These are phyloP conservation scores for Yarrowia sp. DNA, from an alignment of 805 yeast genomes.

Conservation along the genomic window DNA sequence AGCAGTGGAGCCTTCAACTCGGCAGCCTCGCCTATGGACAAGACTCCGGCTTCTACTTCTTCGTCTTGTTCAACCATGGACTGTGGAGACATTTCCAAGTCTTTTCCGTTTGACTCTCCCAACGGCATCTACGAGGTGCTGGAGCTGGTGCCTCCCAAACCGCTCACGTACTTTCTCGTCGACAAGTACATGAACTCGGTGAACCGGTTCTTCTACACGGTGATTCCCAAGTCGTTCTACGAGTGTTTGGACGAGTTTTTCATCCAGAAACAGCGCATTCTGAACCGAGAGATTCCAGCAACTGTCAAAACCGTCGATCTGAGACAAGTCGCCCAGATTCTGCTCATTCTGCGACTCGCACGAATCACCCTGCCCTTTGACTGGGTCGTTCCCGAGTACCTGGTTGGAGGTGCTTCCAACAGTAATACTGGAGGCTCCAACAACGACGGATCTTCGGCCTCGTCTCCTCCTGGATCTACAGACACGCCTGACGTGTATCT, in stretches of 20 bases:
- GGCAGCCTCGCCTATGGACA: constrained; percentile 16
- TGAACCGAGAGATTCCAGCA: constrained; percentile 14
- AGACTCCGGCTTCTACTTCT: constrained; percentile 1
- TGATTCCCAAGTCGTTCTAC: constrained; percentile 22
- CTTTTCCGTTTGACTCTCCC: constrained; percentile 22
- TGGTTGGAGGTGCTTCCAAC: not conserved
- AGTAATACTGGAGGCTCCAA: not conserved
- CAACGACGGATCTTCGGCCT: not conserved
- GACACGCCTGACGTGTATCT: constrained; percentile 15
- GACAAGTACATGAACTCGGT: constrained; percentile 24
- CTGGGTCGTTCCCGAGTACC: constrained; percentile 14
- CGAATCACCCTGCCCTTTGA: constrained; percentile 18
- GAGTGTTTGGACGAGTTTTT: constrained; percentile 18
- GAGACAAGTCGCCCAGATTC: constrained; percentile 7
- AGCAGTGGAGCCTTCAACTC: not conserved
- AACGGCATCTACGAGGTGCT: constrained; percentile 13
- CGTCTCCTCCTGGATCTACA: not conserved
- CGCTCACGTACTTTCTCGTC: constrained; percentile 17
- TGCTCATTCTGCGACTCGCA: constrained; percentile 14
- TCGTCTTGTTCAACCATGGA: constrained; percentile 12
- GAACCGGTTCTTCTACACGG: constrained; percentile 23
- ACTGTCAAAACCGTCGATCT: constrained; percentile 1
- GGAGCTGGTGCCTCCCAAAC: constrained; percentile 17
- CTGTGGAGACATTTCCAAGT: constrained; percentile 13
- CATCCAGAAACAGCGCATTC: constrained; percentile 18